These are phyloP conservation scores for Amniculicola lignicola DNA, from an alignment of 495 filamentous ascomycete species.

Conservation along the genomic window DNA sequence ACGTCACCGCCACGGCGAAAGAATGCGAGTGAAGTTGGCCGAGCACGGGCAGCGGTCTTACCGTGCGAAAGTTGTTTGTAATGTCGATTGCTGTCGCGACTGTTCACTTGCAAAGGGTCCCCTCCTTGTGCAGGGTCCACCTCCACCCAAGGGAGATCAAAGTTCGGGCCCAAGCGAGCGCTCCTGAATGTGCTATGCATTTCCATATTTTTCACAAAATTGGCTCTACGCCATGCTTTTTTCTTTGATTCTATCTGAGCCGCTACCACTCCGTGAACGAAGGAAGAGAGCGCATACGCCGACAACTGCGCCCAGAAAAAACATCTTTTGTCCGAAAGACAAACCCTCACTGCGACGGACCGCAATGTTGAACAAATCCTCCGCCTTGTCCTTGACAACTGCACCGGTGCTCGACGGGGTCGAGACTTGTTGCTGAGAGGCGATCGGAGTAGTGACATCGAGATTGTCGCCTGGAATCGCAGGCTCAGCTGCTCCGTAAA, in stretches of 20 bases:
- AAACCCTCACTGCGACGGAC: conserved; percentile 19
- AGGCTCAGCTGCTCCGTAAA: conserved; percentile 38
- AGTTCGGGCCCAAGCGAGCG: no score
- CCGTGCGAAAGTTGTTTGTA: no score
- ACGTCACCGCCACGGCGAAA: no score
- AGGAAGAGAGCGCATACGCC: conserved; percentile 45
- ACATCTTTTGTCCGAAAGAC: conserved; percentile 42
- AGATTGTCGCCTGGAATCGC: conserved; percentile 40
- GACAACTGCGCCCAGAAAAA: conserved; percentile 46
- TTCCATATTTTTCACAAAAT: no score
- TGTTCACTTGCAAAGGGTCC: no score
- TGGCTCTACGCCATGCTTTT: conserved; percentile 49
- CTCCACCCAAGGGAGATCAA: no score
- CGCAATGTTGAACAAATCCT: conserved; percentile 2
- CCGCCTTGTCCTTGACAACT: conserved; percentile 19
- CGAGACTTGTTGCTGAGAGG: no score
- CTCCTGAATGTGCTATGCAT: conserved; percentile 9
- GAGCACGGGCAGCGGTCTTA: no score
- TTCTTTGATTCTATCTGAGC: conserved; percentile 28
- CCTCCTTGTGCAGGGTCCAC: no score
- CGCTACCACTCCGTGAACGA: conserved; percentile 32
- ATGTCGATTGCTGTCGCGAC: no score
- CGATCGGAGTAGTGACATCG: conserved; percentile 40
- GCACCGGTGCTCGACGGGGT: conserved; percentile 14
- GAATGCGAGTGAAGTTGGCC: no score